Conservation (phyloP, 495 filamentous ascomycete genomes). For the Aspergillus saccharolyticus region DNA sequence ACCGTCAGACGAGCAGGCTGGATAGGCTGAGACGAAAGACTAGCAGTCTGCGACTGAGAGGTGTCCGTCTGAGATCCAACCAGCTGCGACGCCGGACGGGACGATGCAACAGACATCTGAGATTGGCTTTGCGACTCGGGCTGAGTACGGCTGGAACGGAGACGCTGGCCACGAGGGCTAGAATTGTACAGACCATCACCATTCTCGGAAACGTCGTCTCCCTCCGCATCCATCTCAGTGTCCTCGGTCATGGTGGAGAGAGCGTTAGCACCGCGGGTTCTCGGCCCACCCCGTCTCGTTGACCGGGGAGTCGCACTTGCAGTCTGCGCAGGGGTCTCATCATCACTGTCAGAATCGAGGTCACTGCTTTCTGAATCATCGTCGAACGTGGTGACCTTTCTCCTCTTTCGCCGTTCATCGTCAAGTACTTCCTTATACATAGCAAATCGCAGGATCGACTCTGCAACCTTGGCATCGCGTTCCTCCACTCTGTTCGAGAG, state of each 20-base stretch:
- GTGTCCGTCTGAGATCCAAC: conserved; percentile 52
- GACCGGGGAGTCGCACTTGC: conserved; percentile 34
- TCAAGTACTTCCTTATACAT: conserved; percentile 97
- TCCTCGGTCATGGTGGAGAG: conserved; percentile 41
- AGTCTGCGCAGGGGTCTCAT: conserved; percentile 29
- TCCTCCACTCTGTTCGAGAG: conserved; percentile 91
- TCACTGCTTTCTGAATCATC: conserved; percentile 43
- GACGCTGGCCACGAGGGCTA: conserved; percentile 49
- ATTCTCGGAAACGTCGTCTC: conserved; percentile 37
- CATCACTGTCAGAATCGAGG: conserved; percentile 37
- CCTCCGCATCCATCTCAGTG: conserved; percentile 28
- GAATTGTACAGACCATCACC: conserved; percentile 54
- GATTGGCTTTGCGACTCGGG: conserved; percentile 45
- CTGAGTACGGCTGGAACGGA: conserved; percentile 37
- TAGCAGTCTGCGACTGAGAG: conserved; percentile 37
- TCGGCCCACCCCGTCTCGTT: conserved; percentile 33
- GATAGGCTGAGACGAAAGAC: conserved; percentile 40
- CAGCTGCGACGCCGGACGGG: conserved; percentile 62
- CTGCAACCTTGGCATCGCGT: conserved; percentile 81
- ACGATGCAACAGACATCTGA: conserved; percentile 63
- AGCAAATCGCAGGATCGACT: conserved; percentile 87
- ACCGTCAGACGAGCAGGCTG: conserved; percentile 57
- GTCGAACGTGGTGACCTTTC: conserved; percentile 49
- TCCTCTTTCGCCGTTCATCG: conserved; percentile 72
- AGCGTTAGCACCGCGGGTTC: conserved; percentile 45